Evolutionary conservation across 352 stramenopile genomes (phyloP).

Genomic region (Elongisporangium undulatum): DNA sequence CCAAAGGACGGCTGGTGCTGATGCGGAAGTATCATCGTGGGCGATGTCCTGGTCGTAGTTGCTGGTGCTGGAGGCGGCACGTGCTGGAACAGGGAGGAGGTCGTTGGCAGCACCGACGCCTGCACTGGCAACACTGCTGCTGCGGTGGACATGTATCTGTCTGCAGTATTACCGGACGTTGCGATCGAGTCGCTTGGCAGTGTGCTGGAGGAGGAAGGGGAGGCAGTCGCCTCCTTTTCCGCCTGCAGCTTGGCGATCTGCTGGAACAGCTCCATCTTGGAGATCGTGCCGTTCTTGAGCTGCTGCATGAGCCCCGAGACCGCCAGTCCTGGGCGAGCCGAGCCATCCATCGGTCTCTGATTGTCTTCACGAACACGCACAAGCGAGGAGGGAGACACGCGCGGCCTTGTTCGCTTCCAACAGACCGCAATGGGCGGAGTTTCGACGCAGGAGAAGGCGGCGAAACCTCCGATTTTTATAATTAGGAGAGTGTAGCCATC

Average conservation of each 20-base stretch:
- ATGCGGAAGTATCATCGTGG: neutral
- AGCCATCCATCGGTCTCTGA: neutral
- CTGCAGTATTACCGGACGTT: slow-evolving; percentile 10
- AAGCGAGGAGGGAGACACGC: neutral
- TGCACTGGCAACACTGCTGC: neutral
- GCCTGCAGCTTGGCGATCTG: slow-evolving; percentile 69
- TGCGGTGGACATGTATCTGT: slow-evolving; percentile 1
- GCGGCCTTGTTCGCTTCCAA: neutral
- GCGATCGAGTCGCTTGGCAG: slow-evolving; percentile 4
- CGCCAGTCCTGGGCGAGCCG: slow-evolving; percentile 7
- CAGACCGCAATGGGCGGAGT: neutral
- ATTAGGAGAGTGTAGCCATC: neutral
- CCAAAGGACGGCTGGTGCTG: neutral
- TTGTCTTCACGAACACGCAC: neutral
- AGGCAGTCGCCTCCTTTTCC: neutral
- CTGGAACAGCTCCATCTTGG: slow-evolving; percentile 84
- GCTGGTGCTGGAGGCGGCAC: neutral
- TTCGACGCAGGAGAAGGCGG: no score
- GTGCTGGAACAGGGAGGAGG: neutral
- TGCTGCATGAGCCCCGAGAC: slow-evolving; percentile 79
- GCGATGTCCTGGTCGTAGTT: neutral
- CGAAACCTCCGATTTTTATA: neutral
- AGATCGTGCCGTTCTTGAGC: slow-evolving; percentile 81
- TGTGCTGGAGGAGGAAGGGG: neutral
- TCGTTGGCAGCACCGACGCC: neutral